A percentile compares a stretch with the other conserved stretches of the same genome.
These are phyloP conservation scores for Coemansia sp. DNA, from an alignment of 192 early-diverging fungal species.

Conservation along the genomic window DNA sequence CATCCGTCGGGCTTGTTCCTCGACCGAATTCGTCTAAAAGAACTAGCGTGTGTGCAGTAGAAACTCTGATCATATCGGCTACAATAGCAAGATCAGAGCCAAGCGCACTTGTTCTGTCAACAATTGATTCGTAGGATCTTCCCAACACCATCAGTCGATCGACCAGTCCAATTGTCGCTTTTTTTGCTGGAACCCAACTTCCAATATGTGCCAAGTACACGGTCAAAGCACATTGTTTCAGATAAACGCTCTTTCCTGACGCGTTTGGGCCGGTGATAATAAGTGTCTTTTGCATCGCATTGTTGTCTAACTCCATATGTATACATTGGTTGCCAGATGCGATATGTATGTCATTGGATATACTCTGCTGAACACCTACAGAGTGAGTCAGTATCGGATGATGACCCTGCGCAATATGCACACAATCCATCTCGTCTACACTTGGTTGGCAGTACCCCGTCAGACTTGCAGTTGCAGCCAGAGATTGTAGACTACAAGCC, in stretches of 20 bases:
- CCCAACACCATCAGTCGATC: conserved; percentile 74
- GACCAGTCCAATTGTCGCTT: conserved; percentile 69
- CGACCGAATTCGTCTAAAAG: conserved; percentile 51
- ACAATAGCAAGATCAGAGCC: conserved; percentile 28
- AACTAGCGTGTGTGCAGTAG: conserved; percentile 19
- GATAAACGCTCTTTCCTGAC: conserved; percentile 77
- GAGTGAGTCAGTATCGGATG: conserved; percentile 56
- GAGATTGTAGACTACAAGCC: conserved; percentile 30
- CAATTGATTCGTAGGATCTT: conserved; percentile 38
- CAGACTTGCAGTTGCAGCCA: conserved; percentile 18
- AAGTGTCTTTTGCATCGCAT: conserved; percentile 50
- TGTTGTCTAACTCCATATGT: conserved; percentile 3
- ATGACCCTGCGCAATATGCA: conserved; percentile 29
- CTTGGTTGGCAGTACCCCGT: conserved; percentile 31
- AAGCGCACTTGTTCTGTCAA: conserved; percentile 27
- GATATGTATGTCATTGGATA: conserved; percentile 70
- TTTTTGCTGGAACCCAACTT: conserved; percentile 80
- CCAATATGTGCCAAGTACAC: conserved; percentile 89
- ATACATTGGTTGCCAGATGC: conserved; percentile 22
- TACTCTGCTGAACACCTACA: conserved; percentile 66
- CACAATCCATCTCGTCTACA: conserved; percentile 14
- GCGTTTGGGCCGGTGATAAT: conserved; percentile 82
- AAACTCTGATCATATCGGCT: conserved; percentile 7
- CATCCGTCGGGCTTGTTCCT: conserved; percentile 60
- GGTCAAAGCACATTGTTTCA: conserved; percentile 78